Base-by-base conservation (phyloP, 2,329 filamentous ascomycete genomes). In the Aschersonia sp. region DNA sequence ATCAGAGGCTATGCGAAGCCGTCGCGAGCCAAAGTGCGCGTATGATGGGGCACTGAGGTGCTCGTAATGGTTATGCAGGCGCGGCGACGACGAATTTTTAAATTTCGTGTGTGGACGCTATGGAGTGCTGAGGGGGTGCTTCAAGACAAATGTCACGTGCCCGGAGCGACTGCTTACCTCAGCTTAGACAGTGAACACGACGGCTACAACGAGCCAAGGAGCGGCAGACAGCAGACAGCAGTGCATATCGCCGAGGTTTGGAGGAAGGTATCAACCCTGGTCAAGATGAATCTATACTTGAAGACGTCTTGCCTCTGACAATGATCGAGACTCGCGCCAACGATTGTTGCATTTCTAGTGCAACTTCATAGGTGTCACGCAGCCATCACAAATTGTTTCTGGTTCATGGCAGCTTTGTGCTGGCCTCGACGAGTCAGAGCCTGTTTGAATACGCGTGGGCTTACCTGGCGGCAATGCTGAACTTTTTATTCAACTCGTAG, bases 51-150 rank as follows among this genome's bases (percentile, higher is more conserved):
- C 55, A 61, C 58, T 64, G 61, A 62, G 61, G 58, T 61, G 59
- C 63, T 67, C 60, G 58, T 60, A 55, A 55, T 63, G 57, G 55
- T 67, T 63, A 64, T 60, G 61, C 59, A 59, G 56, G 59, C 58
- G 56, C 56, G 49, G 48, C 44, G 50, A 51, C 54, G 58, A 58
- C 56, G 62, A 67, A 65, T 67, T 68, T 68, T 68, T 64, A 59
- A 65, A 64, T 64, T 68, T 68, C 62, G 60, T 68, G 66, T 68
- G 66, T 68, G 66, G 63, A 61, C 65, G 60, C 63, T 65, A 65
- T 63, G 62, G 63, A 65, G 60, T 58, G 55, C 56, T 59, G 65
- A 67, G 65, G 65, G 65, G 65, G 63, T 68, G 55, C 49, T 50
- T 51, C 50, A 49, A 50, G 51, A 46, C 45, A 37, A 46, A 47